phyloP scores from a whole-genome alignment of 2,329 filamentous ascomycete species.

The Sarocladiaceae sp. region DNA sequence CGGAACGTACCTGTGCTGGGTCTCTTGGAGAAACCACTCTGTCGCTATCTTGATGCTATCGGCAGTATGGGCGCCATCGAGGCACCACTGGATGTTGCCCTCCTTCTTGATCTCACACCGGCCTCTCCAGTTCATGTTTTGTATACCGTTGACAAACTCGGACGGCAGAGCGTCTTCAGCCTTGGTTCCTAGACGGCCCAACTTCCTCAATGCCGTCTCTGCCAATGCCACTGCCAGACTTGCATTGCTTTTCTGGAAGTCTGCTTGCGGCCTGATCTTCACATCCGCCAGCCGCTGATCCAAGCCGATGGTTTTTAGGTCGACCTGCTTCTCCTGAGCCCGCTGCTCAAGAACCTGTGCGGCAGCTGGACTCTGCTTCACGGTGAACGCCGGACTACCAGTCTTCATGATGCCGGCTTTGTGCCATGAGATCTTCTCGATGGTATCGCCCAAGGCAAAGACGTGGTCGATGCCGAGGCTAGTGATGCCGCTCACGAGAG shows the following conservation, averaged over 20 bases:
- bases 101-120: constrained; percentile 61
- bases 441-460: constrained; percentile 52
- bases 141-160: constrained; percentile 66
- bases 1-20: constrained; percentile 24
- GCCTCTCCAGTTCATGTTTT: constrained; percentile 70
- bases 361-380: constrained; percentile 42
- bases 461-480: constrained; percentile 66
- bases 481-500: constrained; percentile 54
- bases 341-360: constrained; percentile 40
- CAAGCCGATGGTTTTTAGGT: constrained; percentile 37
- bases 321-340: constrained; percentile 46
- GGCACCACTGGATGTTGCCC: constrained; percentile 65
- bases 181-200: constrained; percentile 28
- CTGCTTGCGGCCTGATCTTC: constrained; percentile 43
- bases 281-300: constrained; percentile 41
- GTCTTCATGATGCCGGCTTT: constrained; percentile 66
- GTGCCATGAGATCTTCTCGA: constrained; percentile 66
- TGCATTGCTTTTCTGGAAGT: constrained; percentile 55
- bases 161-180: constrained; percentile 40
- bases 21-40: constrained; percentile 67
- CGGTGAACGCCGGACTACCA: constrained; percentile 51
- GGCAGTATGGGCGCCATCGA: constrained; percentile 89
- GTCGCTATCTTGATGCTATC: constrained; percentile 81
- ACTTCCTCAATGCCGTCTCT: constrained; percentile 38
- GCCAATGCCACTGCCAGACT: constrained; percentile 46